Evolutionary conservation across 257 asterid genomes (phyloP).

Genomic region (Primulina tabacum): DNA sequence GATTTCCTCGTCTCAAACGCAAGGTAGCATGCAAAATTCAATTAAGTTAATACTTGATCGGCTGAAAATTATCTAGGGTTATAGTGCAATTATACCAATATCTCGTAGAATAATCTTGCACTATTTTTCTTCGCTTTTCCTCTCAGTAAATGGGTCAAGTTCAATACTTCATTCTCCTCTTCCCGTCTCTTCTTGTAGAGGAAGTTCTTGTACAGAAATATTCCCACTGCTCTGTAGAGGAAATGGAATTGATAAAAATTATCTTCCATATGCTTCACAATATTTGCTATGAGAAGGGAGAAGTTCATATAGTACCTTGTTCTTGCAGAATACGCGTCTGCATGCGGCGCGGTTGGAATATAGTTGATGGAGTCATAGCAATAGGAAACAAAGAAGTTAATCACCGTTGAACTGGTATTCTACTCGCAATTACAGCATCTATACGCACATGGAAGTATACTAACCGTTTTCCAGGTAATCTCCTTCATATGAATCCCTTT

Average conservation of each 20-base stretch:
- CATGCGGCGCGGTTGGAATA: conserved; percentile 43
- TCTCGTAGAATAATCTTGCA: conserved; percentile 67
- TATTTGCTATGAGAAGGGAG: background rate
- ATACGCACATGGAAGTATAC: conserved; percentile 10
- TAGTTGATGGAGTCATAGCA: background rate
- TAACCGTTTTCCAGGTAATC: conserved; percentile 39
- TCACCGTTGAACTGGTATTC: background rate
- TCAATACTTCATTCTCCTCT: conserved; percentile 36
- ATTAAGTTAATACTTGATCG: too few species aligned
- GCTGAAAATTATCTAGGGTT: too few species aligned
- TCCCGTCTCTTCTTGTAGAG: conserved; percentile 32
- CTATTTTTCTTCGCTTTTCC: conserved; percentile 61
- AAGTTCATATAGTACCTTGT: conserved; percentile 50
- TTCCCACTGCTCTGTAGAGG: conserved; percentile 46
- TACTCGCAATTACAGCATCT: background rate
- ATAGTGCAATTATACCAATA: conserved; percentile 55
- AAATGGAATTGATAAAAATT: background rate
- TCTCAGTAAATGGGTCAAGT: conserved; percentile 39
- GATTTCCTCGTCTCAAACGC: background rate
- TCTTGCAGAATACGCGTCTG: conserved; percentile 43
- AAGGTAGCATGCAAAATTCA: background rate
- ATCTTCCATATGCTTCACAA: background rate
- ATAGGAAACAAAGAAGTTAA: conserved; percentile 10
- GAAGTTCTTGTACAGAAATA: conserved; percentile 44
- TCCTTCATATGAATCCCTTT: conserved; percentile 36